phyloP scores from a whole-genome alignment of 495 filamentous ascomycete genomes.

The Parmelia sp. region DNA sequence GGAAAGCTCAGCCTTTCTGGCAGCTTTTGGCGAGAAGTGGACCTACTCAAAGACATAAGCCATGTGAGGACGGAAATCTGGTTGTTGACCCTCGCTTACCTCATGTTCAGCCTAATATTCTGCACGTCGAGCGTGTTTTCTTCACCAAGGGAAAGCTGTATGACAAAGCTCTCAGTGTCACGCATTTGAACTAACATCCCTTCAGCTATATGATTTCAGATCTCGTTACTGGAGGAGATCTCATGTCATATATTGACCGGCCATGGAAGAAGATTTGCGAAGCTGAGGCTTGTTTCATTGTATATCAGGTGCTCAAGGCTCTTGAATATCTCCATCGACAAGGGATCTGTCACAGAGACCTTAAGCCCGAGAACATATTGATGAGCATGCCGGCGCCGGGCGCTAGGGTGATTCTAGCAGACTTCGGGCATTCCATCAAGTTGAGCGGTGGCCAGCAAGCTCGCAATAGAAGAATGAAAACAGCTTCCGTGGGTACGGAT shows the following conservation, averaged over 20 bases:
- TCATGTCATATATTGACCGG: constrained; percentile 53
- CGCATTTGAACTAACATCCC: not conserved
- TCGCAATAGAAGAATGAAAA: constrained; percentile 48
- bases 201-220: constrained; percentile 61
- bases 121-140: constrained; percentile 50
- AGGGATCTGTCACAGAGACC: constrained; percentile 56
- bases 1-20: constrained; percentile 13
- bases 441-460: constrained; percentile 20
- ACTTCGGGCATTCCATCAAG: constrained; percentile 61
- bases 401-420: constrained; percentile 60
- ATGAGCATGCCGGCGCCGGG: constrained; percentile 45
- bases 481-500: constrained; percentile 52
- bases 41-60: constrained; percentile 49
- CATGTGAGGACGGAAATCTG: constrained; percentile 45
- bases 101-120: constrained; percentile 53
- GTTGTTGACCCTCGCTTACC: constrained; percentile 22
- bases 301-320: constrained; percentile 54
- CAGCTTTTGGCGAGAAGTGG: constrained; percentile 38
- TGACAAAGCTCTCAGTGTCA: constrained; percentile 23
- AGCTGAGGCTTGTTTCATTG: constrained; percentile 48
- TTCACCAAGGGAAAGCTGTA: constrained; percentile 46
- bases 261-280: constrained; percentile 42
- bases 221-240: constrained; percentile 57
- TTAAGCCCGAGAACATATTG: constrained; percentile 68
- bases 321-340: constrained; percentile 53